A percentile compares a stretch with the other conserved stretches of the same genome.
phyloP scores from a whole-genome alignment of 805 yeast genomes.

The Metschnikowia koreensis region DNA sequence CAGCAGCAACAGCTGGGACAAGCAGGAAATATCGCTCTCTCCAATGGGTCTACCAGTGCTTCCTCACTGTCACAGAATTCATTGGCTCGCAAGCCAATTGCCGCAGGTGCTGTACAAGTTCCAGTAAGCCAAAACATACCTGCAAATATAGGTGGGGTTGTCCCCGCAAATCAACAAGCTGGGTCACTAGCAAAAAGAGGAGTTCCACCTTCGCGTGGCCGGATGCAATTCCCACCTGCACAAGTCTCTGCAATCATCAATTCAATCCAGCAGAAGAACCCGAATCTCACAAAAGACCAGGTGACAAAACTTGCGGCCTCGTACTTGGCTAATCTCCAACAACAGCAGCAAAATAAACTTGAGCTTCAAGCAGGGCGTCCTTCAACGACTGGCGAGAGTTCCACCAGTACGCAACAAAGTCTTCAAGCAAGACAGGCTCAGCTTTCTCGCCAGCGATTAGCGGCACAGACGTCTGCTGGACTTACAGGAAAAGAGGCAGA shows the following conservation, averaged over 20 bases:
- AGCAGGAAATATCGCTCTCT: not conserved
- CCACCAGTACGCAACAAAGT: slow-evolving; percentile 12
- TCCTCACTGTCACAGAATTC: slow-evolving; percentile 1
- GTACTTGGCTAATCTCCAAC: slow-evolving; percentile 57
- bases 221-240: slow-evolving; percentile 52
- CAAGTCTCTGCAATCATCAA: slow-evolving; percentile 65
- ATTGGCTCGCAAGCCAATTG: not conserved
- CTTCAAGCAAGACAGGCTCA: slow-evolving; percentile 17
- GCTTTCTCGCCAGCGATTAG: slow-evolving; percentile 11
- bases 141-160: not conserved
- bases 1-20: slow-evolving; percentile 20
- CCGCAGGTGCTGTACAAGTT: not conserved
- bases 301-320: slow-evolving; percentile 66
- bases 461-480: slow-evolving; percentile 11
- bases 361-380: slow-evolving; percentile 16
- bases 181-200: slow-evolving; percentile 6
- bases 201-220: slow-evolving; percentile 22
- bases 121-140: not conserved
- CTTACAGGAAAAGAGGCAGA: slow-evolving; percentile 19
- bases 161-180: not conserved
- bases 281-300: slow-evolving; percentile 59
- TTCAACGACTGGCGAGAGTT: slow-evolving; percentile 10
- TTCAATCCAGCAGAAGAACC: slow-evolving; percentile 65
- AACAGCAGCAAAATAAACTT: slow-evolving; percentile 43
- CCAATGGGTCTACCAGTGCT: not conserved